Evolutionary conservation across 331 rosid genomes (phyloP), one percentile per base, ranked within the genome.

Genomic region (Rhamnella rubrinervis): DNA sequence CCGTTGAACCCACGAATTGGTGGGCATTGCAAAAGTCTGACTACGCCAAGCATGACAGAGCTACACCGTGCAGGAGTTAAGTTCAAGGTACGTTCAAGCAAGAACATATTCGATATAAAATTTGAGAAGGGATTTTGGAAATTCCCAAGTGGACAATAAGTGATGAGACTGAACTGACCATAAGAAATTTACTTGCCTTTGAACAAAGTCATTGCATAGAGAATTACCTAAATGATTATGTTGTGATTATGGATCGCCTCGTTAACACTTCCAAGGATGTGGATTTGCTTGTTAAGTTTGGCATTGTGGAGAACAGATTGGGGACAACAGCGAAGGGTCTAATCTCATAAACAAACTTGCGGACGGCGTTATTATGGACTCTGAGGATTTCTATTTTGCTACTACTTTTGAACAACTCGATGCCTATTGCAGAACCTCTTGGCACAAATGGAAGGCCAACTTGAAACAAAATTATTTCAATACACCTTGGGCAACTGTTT

Each of bases 261-360:
- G 66, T 56, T 39, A 65, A 28, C 49, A 15, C 80, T 44, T 44
- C 71, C 0, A 25, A 69, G 66, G 80, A 76, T 13, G 71, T 63
- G 61, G 56, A 38, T 35, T 76, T 71, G 55, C 78, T 74, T 59
- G 67, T 74, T 8, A 51, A 74, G 40, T 50, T 66, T 1, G 68
- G 78, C 1, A 67, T 75, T 51, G 73, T 75, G 23, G 79, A 75
- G 40, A 75, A 47, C 23, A 52, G 37, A 58, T 52, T 67, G 52
- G 63, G 12, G 58, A 52, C 47, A 67, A 35, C 49, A 17, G 11
- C 8, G 62, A 44, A 37, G 79, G 41, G 40, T 59, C 68, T 23
- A 9, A 20, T 19, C 10, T 61, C 38, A 67, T 61, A 12, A 67
- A 61, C 57, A 67, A 61, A 7, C 74, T 51, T 2, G 74, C 79